Evolutionary conservation across 192 early-diverging fungal genomes (phyloP), one percentile per base, ranked within the genome.

Genomic region (Gryganskiella cystojenkinii): DNA sequence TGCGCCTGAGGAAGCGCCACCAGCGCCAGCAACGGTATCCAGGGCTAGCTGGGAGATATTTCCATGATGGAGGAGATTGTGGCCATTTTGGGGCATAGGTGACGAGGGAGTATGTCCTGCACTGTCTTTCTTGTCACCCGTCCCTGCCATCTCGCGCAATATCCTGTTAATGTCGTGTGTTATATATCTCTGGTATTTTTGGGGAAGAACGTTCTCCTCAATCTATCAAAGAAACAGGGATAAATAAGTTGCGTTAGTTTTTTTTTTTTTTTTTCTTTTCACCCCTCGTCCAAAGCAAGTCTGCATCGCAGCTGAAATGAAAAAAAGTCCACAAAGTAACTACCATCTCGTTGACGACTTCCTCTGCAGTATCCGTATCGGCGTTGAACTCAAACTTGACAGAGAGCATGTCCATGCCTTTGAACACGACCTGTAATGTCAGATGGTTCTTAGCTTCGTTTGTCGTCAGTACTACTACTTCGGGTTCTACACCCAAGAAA

Each of bases 341-440:
- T 85, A 92, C 90, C 92, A 93, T 93, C 70, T 93, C 92, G 44
- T 88, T 89, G 0, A 93, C 92, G 31, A 93, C 92, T 52, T 91
- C 89, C 34, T 92, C 92, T 1, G 92, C 92, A 0, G 92, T 93
- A 51, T 93, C 92, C 0, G 88, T 91, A 46, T 92, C 92, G 2
- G 86, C 91, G 70, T 93, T 93, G 60, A 94, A 94, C 50, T 93
- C 91, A 71, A 94, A 94, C 63, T 93, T 93, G 4, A 94, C 92
- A 2, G 93, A 93, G 15, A 93, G 81, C 63, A 86, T 86, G 56
- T 93, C 92, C 83, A 88, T 89, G 20, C 91, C 92, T 61, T 92
- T 92, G 64, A 92, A 92, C 20, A 91, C 87, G 2, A 93, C 90
- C 74, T 93, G 92, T 44, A 93, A 81, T 2, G 83, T 89, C 40